Evolutionary conservation across 2,329 filamentous ascomycete species (phyloP), one percentile per base, ranked within the genome.

Genomic region (Fusarium xyrophilum): DNA sequence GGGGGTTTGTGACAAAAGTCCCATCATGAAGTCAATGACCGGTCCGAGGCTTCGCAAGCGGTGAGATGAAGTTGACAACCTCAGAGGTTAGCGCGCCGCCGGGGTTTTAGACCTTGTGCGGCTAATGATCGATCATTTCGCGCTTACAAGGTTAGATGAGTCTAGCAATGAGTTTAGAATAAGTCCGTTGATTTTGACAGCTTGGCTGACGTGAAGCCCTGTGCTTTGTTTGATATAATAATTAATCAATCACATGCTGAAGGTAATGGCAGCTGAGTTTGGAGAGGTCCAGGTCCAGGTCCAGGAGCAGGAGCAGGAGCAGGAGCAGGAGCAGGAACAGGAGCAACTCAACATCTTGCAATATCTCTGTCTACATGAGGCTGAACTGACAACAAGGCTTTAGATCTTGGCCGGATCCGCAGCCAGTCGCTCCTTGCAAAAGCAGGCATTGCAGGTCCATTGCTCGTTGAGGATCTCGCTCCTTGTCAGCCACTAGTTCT

Each of bases 31-130:
- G 52, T 56, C 35, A 23, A 57, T 50, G 43, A 27, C 63, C 42
- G 43, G 55, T 44, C 63, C 55, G 50, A 70, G 48, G 57, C 42
- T 62, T 55, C 46, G 38, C 48, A 57, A 63, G 69, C 69, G 69
- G 69, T 71, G 69, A 72, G 69, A 70, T 65, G 58, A 67, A 44
- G 62, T 71, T 60, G 66, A 58, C 38, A 59, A 27, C 68, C 57
- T 70, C 52, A 68, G 32, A 52, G 36, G 47, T 35, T 71, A 70
- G 65, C 62, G 60, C 42, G 44, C 39, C 57, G 57, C 54, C 65
- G 58, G 58, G 65, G 48, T 59, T 64, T 66, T 56, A 52, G 55
- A 68, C 59, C 67, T 67, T 43, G 51, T 68, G 68, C 68, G 61
- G 68, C 61, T 70, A 66, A 63, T 71, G 57, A 63, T 63, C 60